A percentile compares a stretch with the other conserved stretches of the same genome.
Conservation (phyloP, 495 filamentous ascomycete species). For the Rhypophila decipiens region DNA sequence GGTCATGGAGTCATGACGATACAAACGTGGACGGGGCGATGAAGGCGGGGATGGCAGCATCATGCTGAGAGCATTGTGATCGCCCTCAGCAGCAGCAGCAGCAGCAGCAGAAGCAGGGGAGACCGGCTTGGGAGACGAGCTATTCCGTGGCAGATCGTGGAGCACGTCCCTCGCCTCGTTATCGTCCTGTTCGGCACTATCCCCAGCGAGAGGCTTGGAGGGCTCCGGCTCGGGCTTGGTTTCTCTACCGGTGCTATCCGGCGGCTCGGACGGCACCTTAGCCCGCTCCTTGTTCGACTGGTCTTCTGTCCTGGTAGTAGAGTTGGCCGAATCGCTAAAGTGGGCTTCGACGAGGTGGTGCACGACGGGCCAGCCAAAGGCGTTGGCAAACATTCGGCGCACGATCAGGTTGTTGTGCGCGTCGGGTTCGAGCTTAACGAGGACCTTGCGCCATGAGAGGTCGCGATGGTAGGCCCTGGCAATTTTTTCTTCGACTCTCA, state of each 20-base stretch:
- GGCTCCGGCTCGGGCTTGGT: constrained; percentile 24
- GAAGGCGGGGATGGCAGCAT: constrained; percentile 8
- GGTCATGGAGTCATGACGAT: constrained; percentile 33
- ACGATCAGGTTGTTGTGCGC: constrained; percentile 98
- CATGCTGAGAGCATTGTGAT: constrained; percentile 5
- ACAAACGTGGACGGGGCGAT: constrained; percentile 20
- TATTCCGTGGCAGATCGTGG: constrained; percentile 5
- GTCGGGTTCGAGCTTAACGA: constrained; percentile 91
- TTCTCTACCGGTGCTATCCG: constrained; percentile 17
- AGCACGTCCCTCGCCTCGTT: constrained; percentile 15
- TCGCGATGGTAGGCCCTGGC: constrained; percentile 87
- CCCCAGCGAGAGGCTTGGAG: not conserved
- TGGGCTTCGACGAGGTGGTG: constrained; percentile 92
- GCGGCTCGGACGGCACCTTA: constrained; percentile 24
- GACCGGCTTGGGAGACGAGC: not conserved
- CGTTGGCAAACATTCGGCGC: constrained; percentile 90
- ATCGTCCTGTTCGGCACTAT: constrained; percentile 8
- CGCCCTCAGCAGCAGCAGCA: too few relatives aligned
- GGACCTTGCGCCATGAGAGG: constrained; percentile 90
- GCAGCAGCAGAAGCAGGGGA: too few relatives aligned
- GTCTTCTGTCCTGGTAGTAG: constrained; percentile 52
- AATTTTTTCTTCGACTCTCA: constrained; percentile 96
- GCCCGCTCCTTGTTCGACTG: constrained; percentile 37
- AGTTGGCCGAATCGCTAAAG: constrained; percentile 63
- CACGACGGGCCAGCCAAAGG: constrained; percentile 94